Evolutionary conservation across 352 stramenopile species (phyloP), one percentile per base, ranked within the genome.

Genomic region (Globisporangium barbulae): DNA sequence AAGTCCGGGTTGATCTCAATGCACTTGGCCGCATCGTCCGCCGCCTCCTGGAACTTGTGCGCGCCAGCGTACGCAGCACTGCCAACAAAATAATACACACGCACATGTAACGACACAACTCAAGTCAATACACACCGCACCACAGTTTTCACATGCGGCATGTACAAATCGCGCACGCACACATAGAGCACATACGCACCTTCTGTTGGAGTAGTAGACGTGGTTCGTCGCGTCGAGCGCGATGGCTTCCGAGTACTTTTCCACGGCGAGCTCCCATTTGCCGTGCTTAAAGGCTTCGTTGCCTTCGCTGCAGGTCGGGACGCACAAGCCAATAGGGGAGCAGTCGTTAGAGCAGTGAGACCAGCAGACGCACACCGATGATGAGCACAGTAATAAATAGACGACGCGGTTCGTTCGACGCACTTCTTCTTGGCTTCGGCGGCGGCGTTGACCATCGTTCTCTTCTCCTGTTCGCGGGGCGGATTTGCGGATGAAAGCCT

Each of bases 181-280:
- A 39, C 28, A 13, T 45, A 25, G 15, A 31, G 45, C 15, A 48
- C 5, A 12, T 8, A 49, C 69, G 19, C 53, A 90, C 84, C 84
- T 93, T 74, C 86, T 78, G 87, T 98, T 98, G 28, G 88, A 97
- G 83, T 81, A 98, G 76, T 98, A 98, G 30, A 97, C 92, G 63
- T 97, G 90, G 69, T 98, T 96, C 31, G 58, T 75, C 21, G 69
- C 35, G 75, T 98, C 93, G 25, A 98, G 66, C 37, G 79, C 76
- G 48, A 97, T 96, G 55, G 95, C 95, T 53, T 96, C 87, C 70
- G 93, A 85, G 87, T 98, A 98, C 68, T 96, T 98, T 28, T 75
- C 81, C 49, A 98, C 93, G 59, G 95, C 95, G 35, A 78, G 72
- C 9, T 74, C 68, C 70, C 97, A 98, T 68, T 98, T 83, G 54